Base-by-base conservation (phyloP, 2,329 filamentous ascomycete species). In the Hymenoscyphus linearis region DNA sequence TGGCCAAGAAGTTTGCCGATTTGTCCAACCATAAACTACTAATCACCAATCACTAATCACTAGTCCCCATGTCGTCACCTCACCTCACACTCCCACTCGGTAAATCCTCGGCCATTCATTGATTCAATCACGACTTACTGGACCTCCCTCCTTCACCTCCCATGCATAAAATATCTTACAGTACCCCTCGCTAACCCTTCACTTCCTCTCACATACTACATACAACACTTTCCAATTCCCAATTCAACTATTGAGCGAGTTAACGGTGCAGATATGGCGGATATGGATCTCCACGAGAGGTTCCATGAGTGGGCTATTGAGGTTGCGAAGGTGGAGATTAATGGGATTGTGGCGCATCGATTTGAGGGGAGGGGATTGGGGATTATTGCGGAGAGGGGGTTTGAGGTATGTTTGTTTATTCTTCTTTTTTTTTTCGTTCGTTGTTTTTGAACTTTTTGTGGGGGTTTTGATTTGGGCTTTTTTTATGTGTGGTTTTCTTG, bases 361-460 rank as follows among this genome's bases (percentile, higher is more conserved):
- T 85, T 96, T 16, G 83, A 86, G 5, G 88, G 86, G 1, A 82
- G 89, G 59, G 92, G 92, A 31, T 82, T 95, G 58, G 92, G 93
- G 54, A 85, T 96, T 60, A 80, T 93, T 57, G 88, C 91, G 4
- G 86, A 84, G 13, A 80, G 82, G 31, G 76, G 81, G 14, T 80
- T 95, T 63, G 77, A 88, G 76, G 89, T 90, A 76, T 69, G 70
- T 67, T 31, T 31, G 70, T 2, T 18, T 5, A 5, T 13, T 50
- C 2, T 50, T 25, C 7, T 47, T 22, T 12, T 18, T 47, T n/a
- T 47, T 10, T n/a, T n/a, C n/a, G n/a, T n/a, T n/a, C n/a, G n/a
- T 47, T 10, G 0, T 1, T 5, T 10, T 47, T 40, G 37, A 6
- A 9, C 1, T 18, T 44, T 44, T 22, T 22, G n/a, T 18, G 40